A percentile compares a stretch with the other conserved stretches of the same genome.
Conservation (phyloP, 2,329 filamentous ascomycete species). For the Paraconiothyrium sp. region DNA sequence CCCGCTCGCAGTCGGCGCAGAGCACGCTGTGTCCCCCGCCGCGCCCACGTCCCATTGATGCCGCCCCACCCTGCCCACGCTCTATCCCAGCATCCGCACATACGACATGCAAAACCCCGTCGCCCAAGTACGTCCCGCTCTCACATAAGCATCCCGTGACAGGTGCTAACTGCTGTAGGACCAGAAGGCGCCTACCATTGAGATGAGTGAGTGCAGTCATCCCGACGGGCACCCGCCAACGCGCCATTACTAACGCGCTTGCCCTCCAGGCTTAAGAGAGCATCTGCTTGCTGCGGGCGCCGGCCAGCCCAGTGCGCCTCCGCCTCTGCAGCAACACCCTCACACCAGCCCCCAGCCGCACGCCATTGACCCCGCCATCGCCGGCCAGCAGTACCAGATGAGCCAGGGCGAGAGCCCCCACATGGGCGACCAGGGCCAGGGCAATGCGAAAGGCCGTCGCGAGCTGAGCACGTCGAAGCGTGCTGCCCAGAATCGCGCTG, state of each 20-base stretch:
- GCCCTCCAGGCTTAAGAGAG: constrained; percentile 66
- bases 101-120: constrained; percentile 52
- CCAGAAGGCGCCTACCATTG: constrained; percentile 49
- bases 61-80: constrained; percentile 34
- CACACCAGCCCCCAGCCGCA: constrained; percentile 58
- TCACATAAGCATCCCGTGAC: constrained; percentile 61
- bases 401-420: constrained; percentile 56
- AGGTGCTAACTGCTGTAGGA: constrained; percentile 47
- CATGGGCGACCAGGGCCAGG: constrained; percentile 51
- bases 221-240: constrained; percentile 9
- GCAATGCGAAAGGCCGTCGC: constrained; percentile 71
- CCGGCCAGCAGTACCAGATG: constrained; percentile 60
- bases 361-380: constrained; percentile 68
- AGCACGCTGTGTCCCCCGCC: neutral
- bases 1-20: constrained; percentile 15
- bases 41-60: constrained; percentile 28
- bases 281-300: constrained; percentile 67
- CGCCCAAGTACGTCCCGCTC: constrained; percentile 33
- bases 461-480: constrained; percentile 96
- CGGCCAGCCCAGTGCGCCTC: constrained; percentile 48
- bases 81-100: constrained; percentile 47
- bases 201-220: constrained; percentile 52
- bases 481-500: constrained; percentile 94
- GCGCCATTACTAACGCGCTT: constrained; percentile 44
- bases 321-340: constrained; percentile 38